Evolutionary conservation across 306 rosid genomes (phyloP), one percentile per base, ranked within the genome.

Genomic region (Ochetophila trinervis): DNA sequence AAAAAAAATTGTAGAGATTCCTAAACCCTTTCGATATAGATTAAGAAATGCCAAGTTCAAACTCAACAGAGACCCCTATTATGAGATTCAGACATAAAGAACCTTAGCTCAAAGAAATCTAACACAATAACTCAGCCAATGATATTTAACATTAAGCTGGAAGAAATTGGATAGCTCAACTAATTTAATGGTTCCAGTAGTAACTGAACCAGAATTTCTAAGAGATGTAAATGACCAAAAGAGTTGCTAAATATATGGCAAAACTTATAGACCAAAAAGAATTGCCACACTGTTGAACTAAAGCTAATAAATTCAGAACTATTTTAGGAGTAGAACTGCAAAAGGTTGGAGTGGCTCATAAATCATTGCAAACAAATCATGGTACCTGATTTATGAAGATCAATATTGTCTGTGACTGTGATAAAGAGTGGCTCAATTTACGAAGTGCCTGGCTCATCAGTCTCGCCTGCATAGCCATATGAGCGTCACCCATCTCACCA

Each of bases 361-460:
- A 21, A 32, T 24, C 19, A 34, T 47, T n/a, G 74, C 19, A 70
- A 66, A 20, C 11, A 37, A 62, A 57, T 2, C 40, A 49, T 18
- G 32, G 65, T 85, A 92, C 98, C 98, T 92, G 98, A 77, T 92
- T 92, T 69, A 83, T 80, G 81, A 92, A 92, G 44, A 92, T 79
- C 72, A 92, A 78, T 66, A 92, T 65, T 60, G 87, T 62, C 63
- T 87, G 89, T 35, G 95, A 89, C 49, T 78, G 81, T 55, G 98
- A 87, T 74, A 92, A 82, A 55, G 96, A 85, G 75, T 89, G 98
- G 78, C 93, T 85, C 83, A 89, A 76, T 65, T 92, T 89, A 45
- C 96, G 86, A 78, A 92, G 98, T 15, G 96, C 88, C 85, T 87
- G 98, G 76, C 96, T 89, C 96, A 92, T 89, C 79, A 92, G 73